These are phyloP conservation scores for Fraxinus sp. DNA, from an alignment of 305 asterid species.

Conservation along the genomic window DNA sequence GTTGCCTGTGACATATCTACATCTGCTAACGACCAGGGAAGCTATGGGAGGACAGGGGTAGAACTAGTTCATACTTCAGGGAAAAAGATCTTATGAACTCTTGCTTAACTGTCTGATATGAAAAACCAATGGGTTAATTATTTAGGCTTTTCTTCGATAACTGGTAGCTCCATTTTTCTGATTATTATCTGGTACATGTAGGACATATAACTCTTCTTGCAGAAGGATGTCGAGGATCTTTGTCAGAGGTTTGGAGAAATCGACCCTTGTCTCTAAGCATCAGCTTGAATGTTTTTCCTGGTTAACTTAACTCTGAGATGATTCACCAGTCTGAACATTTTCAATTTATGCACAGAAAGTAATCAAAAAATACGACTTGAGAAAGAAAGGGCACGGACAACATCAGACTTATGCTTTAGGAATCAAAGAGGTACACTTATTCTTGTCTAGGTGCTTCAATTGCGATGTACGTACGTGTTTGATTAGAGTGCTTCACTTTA, in stretches of 20 bases:
- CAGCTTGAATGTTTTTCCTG: conserved; percentile 18
- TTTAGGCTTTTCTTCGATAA: conserved; percentile 14
- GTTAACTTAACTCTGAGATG: conserved; percentile 12
- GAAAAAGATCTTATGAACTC: conserved; percentile 17
- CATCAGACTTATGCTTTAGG: conserved; percentile 99
- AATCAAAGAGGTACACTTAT: conserved; percentile 77
- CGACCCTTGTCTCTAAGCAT: conserved; percentile 17
- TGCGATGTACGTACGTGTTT: background rate
- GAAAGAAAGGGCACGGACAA: conserved; percentile 83
- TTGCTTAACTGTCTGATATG: conserved; percentile 10
- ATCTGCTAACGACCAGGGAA: background rate
- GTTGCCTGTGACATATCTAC: conserved; percentile 1
- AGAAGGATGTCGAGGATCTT: conserved; percentile 99
- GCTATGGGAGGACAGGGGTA: background rate
- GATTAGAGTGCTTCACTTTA: conserved; percentile 14
- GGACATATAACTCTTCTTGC: conserved; percentile 79
- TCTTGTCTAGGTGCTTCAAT: conserved; percentile 8
- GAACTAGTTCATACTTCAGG: background rate
- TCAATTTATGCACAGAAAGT: conserved; percentile 53
- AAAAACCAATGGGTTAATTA: conserved; percentile 5
- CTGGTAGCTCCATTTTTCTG: conserved; percentile 1
- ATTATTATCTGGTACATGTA: conserved; percentile 38
- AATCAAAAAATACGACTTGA: conserved; percentile 68
- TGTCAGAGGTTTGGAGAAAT: conserved; percentile 71
- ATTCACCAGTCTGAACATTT: conserved; percentile 17